Base-by-base conservation (phyloP, 495 filamentous ascomycete species). In the Hypoxylon perforatum region DNA sequence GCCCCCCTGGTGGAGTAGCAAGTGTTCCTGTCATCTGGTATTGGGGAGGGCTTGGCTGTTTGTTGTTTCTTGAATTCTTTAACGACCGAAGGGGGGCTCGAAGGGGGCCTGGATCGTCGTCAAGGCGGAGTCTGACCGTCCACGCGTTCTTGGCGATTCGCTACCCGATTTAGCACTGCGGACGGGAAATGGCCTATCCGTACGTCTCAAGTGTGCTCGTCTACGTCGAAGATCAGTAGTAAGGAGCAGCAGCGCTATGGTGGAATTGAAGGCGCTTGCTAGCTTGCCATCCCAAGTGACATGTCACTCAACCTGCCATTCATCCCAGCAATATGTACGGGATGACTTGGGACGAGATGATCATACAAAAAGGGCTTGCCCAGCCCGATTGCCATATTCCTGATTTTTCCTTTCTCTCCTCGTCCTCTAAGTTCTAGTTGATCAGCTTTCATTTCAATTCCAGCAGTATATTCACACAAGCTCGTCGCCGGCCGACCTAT, bases 401-500 rank as follows among this genome's bases (percentile, higher is more conserved):
- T 19, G 18, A 36, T 51, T 52, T 41, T 19, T 41, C 39, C 19
- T 47, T 63, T 63, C 39, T 57, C 33, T 64, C 46, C 22, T 57
- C 67, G 68, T 65, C 67, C 63, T 66, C 57, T 71, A 42, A 42
- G 51, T 58, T 63, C 39, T 50, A 61, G 57, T 70, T 70, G 54
- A 65, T 61, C 59, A 70, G 50, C 47, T 42, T 73, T 73, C 71
- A 42, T 63, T 73, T 70, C 70, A 18, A 14, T 57, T 42, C 59
- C 38, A 56, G 36, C 52, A 59, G 58, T 49, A 71, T 73, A 73
- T 71, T 73, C 62, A 46, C 25, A 68, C 56, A 64, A 67, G 67
- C 67, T 75, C 73, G 80, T 82, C 80, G 80, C 80, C 78, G 80
- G 80, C 75, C 80, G 80, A 82, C 80, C 72, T 75, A 73, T 67